Conservation (phyloP, 108 stramenopile species). For the Discostella stelligeroides region DNA sequence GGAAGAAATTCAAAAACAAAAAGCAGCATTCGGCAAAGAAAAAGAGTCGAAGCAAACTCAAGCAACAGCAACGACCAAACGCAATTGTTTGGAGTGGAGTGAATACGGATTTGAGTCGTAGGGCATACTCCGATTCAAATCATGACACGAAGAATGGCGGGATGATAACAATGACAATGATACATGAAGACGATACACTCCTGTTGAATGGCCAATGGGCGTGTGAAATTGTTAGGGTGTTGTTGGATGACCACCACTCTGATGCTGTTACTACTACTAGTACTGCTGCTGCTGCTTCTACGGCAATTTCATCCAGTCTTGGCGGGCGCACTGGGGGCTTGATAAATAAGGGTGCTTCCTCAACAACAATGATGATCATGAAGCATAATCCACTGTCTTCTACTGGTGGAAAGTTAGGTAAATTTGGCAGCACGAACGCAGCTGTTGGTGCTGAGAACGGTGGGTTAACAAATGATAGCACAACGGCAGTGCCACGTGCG, state of each 20-base stretch:
- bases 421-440: too few relatives aligned
- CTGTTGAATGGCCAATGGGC: slow-evolving; percentile 37
- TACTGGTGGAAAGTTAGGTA: too few relatives aligned
- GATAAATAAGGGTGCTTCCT: too few relatives aligned
- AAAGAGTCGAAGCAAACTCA: background rate
- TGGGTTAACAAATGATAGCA: background rate
- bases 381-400: too few relatives aligned
- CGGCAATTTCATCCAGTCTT: background rate
- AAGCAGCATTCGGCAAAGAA: slow-evolving; percentile 10
- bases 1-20: background rate
- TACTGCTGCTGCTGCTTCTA: too few relatives aligned
- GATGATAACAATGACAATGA: background rate
- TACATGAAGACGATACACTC: slow-evolving; percentile 19
- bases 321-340: background rate
- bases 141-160: background rate
- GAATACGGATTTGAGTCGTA: slow-evolving; percentile 12
- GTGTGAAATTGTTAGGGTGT: slow-evolving; percentile 18
- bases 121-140: slow-evolving; percentile 12
- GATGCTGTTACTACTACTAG: background rate
- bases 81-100: slow-evolving; percentile 15
- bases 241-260: background rate
- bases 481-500: slow-evolving; percentile 13
- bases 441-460: too few relatives aligned
- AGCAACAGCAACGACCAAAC: slow-evolving; percentile 2
- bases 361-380: background rate